Conservation (phyloP, 1,284 basidiomycete species). For the Grifola frondosa region DNA sequence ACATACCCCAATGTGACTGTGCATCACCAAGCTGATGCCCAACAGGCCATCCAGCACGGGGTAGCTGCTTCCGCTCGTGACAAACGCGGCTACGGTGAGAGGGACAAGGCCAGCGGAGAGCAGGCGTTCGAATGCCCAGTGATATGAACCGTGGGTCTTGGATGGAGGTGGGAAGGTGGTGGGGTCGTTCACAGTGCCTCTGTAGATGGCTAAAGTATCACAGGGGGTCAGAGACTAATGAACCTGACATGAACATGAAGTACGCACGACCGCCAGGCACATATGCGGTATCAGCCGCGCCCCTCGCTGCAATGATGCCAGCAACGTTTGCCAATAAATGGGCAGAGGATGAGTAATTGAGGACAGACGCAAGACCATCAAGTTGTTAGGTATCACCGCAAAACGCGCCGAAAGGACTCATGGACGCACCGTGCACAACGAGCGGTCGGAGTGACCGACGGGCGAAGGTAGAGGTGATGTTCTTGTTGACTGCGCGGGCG, state of each 20-base stretch:
- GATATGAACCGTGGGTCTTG: slow-evolving; percentile 88
- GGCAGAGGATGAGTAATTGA: neutral
- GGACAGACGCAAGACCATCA: slow-evolving; percentile 1
- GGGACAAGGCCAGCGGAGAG: slow-evolving; percentile 89
- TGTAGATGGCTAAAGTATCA: slow-evolving; percentile 71
- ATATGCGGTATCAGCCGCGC: slow-evolving; percentile 39
- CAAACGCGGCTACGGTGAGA: slow-evolving; percentile 80
- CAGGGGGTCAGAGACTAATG: slow-evolving; percentile 3
- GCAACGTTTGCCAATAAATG: too few species aligned
- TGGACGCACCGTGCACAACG: slow-evolving; percentile 26
- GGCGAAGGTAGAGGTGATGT: slow-evolving; percentile 39
- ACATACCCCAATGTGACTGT: slow-evolving; percentile 91
- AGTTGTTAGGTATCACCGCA: slow-evolving; percentile 16
- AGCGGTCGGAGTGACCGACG: slow-evolving; percentile 40
- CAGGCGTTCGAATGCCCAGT: slow-evolving; percentile 97
- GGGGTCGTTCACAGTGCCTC: slow-evolving; percentile 95
- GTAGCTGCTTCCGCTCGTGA: slow-evolving; percentile 66
- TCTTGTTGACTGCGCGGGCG: slow-evolving; percentile 46
- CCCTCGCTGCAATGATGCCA: slow-evolving; percentile 18
- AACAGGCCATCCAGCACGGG: slow-evolving; percentile 89
- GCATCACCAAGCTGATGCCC: slow-evolving; percentile 85
- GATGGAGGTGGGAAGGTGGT: slow-evolving; percentile 84
- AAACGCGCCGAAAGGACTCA: slow-evolving; percentile 28
- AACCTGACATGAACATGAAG: neutral
- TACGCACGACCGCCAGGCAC: slow-evolving; percentile 72